Base-by-base conservation (phyloP, 768 basidiomycete species). In the Suillus clintonianus region DNA sequence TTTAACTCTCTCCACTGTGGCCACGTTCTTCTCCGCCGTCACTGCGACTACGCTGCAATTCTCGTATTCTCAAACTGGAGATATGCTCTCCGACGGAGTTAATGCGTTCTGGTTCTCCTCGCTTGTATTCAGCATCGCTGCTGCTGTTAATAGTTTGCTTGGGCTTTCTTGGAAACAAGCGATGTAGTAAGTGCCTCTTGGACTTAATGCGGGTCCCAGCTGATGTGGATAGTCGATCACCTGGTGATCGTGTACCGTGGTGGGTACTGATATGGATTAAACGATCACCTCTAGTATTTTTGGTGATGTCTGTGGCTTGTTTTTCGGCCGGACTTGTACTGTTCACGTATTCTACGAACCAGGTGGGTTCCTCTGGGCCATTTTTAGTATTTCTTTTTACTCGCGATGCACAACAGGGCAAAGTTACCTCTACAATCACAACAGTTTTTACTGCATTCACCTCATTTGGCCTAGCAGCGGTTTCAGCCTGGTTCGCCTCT, bases 201-300 rank as follows among this genome's bases (percentile, higher is more conserved):
- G 55, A 60, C 41, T 50, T 32, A 1, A 37, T 5, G 54, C 17
- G 6, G 14, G 15, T 24, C 47, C n/a, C 34, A 14, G 58, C 41
- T 67, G 11, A 65, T 61, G n/a, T n/a, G 45, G 11, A 56, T 58
- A 90, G 89, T 71, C 89, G 89, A 60, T 90, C 89, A 42, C 90
- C 89, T 22, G 86, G 88, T 10, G 85, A 91, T 73, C 86, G 88
- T 60, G 89, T 90, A 48, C 89, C 90, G 1, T 90, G 89, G 89
- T 91, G 90, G 89, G 89, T 91, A 50, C 76, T 90, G 62, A 90
- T 90, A 67, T 92, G 89, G 90, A 91, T 91, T 76, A 90, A 90
- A 71, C 80, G 89, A 24, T 89, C 89, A 1, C 90, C 90, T n/a
- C 80, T 92, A 50, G 87, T 90, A 55, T 90, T 91, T 74, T 83